Evolutionary conservation across 495 filamentous ascomycete species (phyloP), one percentile per base, ranked within the genome.

Genomic region (Penicillium flavigenum): DNA sequence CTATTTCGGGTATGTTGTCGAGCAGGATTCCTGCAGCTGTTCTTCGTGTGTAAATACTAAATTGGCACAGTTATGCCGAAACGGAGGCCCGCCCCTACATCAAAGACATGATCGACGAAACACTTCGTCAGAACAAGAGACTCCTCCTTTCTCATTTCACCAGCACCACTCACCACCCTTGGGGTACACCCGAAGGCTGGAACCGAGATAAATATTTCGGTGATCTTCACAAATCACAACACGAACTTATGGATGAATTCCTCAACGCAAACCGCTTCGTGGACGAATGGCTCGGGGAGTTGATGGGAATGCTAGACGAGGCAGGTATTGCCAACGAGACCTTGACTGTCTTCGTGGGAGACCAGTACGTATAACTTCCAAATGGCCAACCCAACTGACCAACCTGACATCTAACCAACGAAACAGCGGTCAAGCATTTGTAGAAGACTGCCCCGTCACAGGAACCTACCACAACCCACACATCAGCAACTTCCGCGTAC

Each of bases 271-370:
- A 70, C 27, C 71, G 69, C 26, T 79, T 75, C 51, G 72, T 63
- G 27, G 77, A 82, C 56, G 51, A 66, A n/a, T 82, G 79, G 79
- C 61, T 82, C 3, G 65, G 62, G 11, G 72, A 77, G 24, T 67
- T 79, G 22, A 55, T 81, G 60, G 60, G 65, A 0, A 69, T 81
- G 45, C 64, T 82, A 19, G 65, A 76, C 20, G 75, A 81, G 19
- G 63, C 74, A 20, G 77, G 72, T 12, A 71, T 81, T 17, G 72
- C 71, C 14, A 65, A 81, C 31, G 70, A 79, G 54, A 82, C 79
- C 4, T 63, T 82, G 43, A 62, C 81, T 3, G 76, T 79, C 20
- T 69, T 81, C 55, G 73, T 79, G 8, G 79, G 79, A 56, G 77
- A 75, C 46, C 74, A 77, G 53, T 55, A 55, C 4, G 53, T 39